Evolutionary conservation across 1,139 yeast species (phyloP).

Genomic region (Saccharomyces hybrid): DNA sequence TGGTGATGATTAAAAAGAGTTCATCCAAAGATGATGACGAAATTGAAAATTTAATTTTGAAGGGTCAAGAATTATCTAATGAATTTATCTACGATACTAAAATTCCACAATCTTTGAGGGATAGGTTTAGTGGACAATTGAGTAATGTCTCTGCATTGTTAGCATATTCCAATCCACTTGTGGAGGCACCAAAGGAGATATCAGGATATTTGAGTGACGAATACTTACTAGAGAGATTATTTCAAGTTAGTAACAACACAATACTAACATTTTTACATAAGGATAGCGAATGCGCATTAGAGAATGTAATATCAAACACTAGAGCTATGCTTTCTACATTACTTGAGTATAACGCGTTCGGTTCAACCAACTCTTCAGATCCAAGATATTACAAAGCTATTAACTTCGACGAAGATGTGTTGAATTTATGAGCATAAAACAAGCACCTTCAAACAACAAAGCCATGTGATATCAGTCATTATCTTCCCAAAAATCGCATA

Average conservation of each 20-base stretch:
- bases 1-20: conserved; percentile 33
- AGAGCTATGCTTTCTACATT: conserved; percentile 27
- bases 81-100: conserved; percentile 32
- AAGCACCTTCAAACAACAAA: background rate
- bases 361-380: conserved; percentile 9
- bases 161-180: conserved; percentile 44
- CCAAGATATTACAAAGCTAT: conserved; percentile 25
- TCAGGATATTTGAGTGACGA: conserved; percentile 22
- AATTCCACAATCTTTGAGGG: conserved; percentile 13
- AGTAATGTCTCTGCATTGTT: conserved; percentile 43
- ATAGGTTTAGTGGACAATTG: conserved; percentile 32
- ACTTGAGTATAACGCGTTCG: conserved; percentile 17
- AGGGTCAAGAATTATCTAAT: conserved; percentile 42
- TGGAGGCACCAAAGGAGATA: conserved; percentile 27
- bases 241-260: conserved; percentile 25
- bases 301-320: conserved; percentile 26
- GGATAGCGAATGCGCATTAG: conserved; percentile 25
- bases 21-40: conserved; percentile 27
- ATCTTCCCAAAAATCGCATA: background rate
- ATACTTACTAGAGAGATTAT: conserved; percentile 27
- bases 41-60: conserved; percentile 36
- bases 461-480: background rate
- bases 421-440: conserved; percentile 15
- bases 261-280: conserved; percentile 23
- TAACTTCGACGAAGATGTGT: conserved; percentile 29